Evolutionary conservation across 345 rosid species (phyloP), one percentile per base, ranked within the genome.

Genomic region (Murraya paniculata): DNA sequence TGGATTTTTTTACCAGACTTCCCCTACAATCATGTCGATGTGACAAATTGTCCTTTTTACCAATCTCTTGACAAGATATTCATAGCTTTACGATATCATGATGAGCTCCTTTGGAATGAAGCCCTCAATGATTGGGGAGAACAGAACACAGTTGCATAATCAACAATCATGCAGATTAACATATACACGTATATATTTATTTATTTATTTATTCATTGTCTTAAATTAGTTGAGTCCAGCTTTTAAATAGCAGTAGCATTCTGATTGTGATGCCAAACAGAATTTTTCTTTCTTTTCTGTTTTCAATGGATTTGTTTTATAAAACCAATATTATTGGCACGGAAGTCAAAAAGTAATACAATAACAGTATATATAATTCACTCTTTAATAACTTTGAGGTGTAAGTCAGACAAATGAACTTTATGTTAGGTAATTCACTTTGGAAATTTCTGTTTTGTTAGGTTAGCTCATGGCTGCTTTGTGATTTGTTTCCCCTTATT

Each of bases 31-130:
- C 50, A 64, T 64, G 68, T 41, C 25, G 11, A 28, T 7, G 16
- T 74, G 74, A 73, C 82, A 55, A 75, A 73, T 71, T 79, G 74
- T 73, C 81, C 62, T 62, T 62, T 59, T 79, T 25, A 30, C 68
- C n/a, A 64, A 60, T 55, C 65, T 79, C 66, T n/a, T 39, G 31
- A 5, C 31, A 68, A 39, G 41, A 67, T 38, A 67, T 36, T 66
- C 48, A 21, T 66, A 8, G 48, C 48, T 36, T 9, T 28, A 62
- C 21, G 36, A 33, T 1, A 30, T 6, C 27, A 71, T 71, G 18
- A 28, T 70, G 36, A 53, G 61, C 25, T 28, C 30, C 7, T 21
- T 30, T 53, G 19, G 24, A 50, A 25, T 53, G 9, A 36, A 50
- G 38, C 55, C 14, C 48, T 55, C 41, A 33, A 59, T 59, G 74